phyloP scores from a whole-genome alignment of 176 grass and related monocot species.

The Panicum miliaceum region DNA sequence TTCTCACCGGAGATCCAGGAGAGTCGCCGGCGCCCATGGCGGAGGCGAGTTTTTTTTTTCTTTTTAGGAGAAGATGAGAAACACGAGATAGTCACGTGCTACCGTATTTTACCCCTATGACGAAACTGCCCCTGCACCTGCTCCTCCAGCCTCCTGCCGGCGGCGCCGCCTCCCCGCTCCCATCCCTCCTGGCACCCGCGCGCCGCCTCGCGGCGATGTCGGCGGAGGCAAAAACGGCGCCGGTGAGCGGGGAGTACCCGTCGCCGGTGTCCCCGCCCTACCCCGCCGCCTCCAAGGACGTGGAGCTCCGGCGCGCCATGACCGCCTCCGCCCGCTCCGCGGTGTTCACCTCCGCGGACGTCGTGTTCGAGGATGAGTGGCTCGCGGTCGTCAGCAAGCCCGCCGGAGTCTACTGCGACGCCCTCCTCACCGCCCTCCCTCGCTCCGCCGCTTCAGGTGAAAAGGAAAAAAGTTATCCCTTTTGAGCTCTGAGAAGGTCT shows the following conservation, averaged over 20 bases:
- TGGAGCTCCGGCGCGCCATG: constrained; percentile 87
- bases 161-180: not conserved
- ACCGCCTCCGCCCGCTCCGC: constrained; percentile 67
- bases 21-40: constrained; percentile 16
- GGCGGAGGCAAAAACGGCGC: constrained; percentile 11
- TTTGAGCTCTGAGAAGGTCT: not conserved
- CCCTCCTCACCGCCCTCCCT: constrained; percentile 65
- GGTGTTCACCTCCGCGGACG: constrained; percentile 26
- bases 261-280: constrained; percentile 79
- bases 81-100: constrained; percentile 1
- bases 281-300: constrained; percentile 74
- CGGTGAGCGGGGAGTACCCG: constrained; percentile 45
- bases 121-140: constrained; percentile 21
- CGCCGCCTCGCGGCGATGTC: not conserved
- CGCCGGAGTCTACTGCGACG: constrained; percentile 81
- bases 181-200: not conserved
- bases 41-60: not conserved
- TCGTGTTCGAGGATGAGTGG: constrained; percentile 89
- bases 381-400: constrained; percentile 81
- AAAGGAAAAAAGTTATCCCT: not conserved
- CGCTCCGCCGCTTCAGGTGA: constrained; percentile 28
- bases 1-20: not conserved
- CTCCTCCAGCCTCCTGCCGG: not conserved
- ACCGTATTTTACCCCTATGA: constrained; percentile 38
- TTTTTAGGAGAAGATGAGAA: not conserved